Conservation (phyloP, 495 filamentous ascomycete species). For the Talaromyces liani region DNA sequence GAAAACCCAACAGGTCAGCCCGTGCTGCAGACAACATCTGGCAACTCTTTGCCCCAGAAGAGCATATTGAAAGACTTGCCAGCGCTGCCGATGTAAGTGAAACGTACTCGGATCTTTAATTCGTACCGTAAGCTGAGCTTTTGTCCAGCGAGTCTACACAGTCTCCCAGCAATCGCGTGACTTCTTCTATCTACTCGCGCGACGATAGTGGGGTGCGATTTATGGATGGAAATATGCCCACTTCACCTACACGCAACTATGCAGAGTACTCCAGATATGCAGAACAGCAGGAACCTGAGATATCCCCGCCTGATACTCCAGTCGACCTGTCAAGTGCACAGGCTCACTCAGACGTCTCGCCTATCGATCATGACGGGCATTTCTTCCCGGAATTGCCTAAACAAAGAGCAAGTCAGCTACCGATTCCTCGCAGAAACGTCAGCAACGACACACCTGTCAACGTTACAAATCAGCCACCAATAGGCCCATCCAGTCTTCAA, state of each 20-base stretch:
- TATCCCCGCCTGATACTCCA: slow-evolving; percentile 43
- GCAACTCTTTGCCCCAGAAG: neutral
- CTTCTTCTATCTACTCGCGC: slow-evolving; percentile 23
- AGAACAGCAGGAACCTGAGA: slow-evolving; percentile 14
- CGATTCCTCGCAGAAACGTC: slow-evolving; percentile 4
- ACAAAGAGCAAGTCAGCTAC: slow-evolving; percentile 10
- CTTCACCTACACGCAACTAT: slow-evolving; percentile 3
- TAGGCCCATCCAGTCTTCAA: neutral
- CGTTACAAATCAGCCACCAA: neutral
- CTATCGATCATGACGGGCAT: slow-evolving; percentile 29
- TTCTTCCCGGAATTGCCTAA: slow-evolving; percentile 8
- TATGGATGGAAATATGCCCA: neutral
- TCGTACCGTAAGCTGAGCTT: neutral
- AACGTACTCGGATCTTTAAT: neutral
- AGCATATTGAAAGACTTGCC: slow-evolving; percentile 27
- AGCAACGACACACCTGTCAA: neutral
- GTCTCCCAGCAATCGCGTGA: slow-evolving; percentile 9
- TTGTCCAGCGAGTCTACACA: neutral
- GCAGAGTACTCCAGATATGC: slow-evolving; percentile 1
- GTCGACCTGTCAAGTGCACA: slow-evolving; percentile 10
- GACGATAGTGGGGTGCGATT: slow-evolving; percentile 18
- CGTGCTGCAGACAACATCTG: slow-evolving; percentile 1
- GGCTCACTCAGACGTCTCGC: slow-evolving; percentile 34
- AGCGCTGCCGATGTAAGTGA: slow-evolving; percentile 34
- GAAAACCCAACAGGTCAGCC: neutral